phyloP scores from a whole-genome alignment of 1,284 basidiomycete genomes.

The Ustilago loliicola region DNA sequence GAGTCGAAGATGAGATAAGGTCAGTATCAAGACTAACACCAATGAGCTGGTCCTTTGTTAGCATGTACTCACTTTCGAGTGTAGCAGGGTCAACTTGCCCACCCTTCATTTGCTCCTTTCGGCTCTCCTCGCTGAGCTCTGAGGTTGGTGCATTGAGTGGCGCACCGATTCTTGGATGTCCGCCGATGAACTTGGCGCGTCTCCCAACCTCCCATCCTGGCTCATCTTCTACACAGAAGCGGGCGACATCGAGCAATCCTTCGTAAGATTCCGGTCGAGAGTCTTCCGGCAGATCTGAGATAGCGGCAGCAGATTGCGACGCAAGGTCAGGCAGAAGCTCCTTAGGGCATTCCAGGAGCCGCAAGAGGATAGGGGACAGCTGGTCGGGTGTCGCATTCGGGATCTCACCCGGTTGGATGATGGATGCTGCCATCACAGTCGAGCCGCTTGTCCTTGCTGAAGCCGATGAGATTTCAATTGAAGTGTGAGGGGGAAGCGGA shows the following conservation, averaged over 20 bases:
- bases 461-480: neutral
- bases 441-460: neutral
- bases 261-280: slow-evolving; percentile 65
- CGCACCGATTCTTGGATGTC: slow-evolving; percentile 61
- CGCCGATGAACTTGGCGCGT: slow-evolving; percentile 53
- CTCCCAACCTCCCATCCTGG: slow-evolving; percentile 61
- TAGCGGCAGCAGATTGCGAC: slow-evolving; percentile 56
- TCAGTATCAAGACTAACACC: neutral
- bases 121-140: slow-evolving; percentile 53
- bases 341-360: slow-evolving; percentile 50
- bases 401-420: slow-evolving; percentile 47
- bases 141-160: slow-evolving; percentile 45
- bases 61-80: slow-evolving; percentile 41
- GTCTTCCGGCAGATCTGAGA: slow-evolving; percentile 62
- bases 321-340: slow-evolving; percentile 47
- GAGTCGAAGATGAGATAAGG: neutral
- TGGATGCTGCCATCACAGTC: slow-evolving; percentile 19
- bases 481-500: neutral
- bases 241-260: slow-evolving; percentile 67
- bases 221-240: slow-evolving; percentile 69
- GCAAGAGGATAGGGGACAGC: slow-evolving; percentile 55
- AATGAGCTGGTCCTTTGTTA: neutral
- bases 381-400: slow-evolving; percentile 50
- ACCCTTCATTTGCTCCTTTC: slow-evolving; percentile 58
- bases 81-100: slow-evolving; percentile 56